Base-by-base conservation (phyloP, 305 asterid genomes). In the Fraxinus baroniana region DNA sequence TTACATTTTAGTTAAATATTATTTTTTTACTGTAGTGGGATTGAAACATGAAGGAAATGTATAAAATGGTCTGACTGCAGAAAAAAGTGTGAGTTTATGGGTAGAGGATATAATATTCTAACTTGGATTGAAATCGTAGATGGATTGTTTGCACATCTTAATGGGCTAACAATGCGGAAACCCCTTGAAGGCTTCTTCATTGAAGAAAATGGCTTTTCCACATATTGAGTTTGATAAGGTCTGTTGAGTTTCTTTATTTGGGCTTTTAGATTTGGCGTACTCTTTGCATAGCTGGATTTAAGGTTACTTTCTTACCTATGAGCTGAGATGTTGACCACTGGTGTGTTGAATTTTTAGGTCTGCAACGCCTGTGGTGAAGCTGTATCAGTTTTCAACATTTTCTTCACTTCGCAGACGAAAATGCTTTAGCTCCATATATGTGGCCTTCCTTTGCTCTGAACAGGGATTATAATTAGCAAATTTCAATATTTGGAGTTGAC, bases 51-150 rank as follows among this genome's bases (percentile, higher is more conserved):
- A 46, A 84, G 90, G 87, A 87, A 86, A 80, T 84, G 77, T 87
- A 83, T 83, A 82, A 83, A 88, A 84, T 87, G 89, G 83, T 88
- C 85, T 86, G 79, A 86, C 79, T 89, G 84, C 86, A 84, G 90
- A 86, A 84, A 87, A 80, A 82, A 73, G 37, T 83, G 86, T 87
- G 87, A 88, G 86, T 92, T 89, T 91, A 85, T 87, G 84, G 90
- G 28, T 79, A 84, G 83, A 86, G 91, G 88, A 89, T 90, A 80
- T 84, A 89, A 90, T 86, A 79, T 95, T 92, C 98, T 95, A 91
- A 95, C 98, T 90, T 91, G 95, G 92, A 87, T 93, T 93, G 97
- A 92, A 94, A 94, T 93, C 97, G 97, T 95, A 93, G 98, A 95
- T 95, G 97, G 97, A 87, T 91, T 90, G 81, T 91, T 91, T 92